Base-by-base conservation (phyloP, 805 yeast genomes). In the Jamesozyma hellenica region DNA sequence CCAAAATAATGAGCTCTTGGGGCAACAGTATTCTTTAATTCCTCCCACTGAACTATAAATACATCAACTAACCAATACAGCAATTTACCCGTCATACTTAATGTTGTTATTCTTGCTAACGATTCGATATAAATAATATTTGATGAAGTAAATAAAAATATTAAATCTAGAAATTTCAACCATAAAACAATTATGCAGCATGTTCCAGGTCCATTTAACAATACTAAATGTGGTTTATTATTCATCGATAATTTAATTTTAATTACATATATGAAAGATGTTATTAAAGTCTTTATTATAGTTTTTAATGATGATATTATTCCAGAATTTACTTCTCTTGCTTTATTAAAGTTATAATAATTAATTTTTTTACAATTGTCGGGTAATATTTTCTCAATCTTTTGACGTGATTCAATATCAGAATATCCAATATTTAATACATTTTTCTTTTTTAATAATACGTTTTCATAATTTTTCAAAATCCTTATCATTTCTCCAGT, bases 401-500 rank as follows among this genome's bases (percentile, higher is more conserved):
- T 57, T 43, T 42, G 56, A 48, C 31, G 69, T 58, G 58, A 69
- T 65, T 32, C 58, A 28, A 11, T 67, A 45, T 17, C 65, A 3
- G 61, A 55, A 28, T 55, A 57, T 6, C 63, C 59, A 6, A 60
- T 46, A 32, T 48, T 43, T 5, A 61, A 2, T 1, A 77, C 74
- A 3, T 74, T 64, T 1, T 60, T 47, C 6, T 73, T 76, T 3
- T 70, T 69, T 5, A 73, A 60, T 0, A 81, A 65, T 0, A 68
- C 54, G 9, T 59, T 47, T 37, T 60, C 50, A 29, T 72, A 63
- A 6, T 58, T 56, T 4, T 55, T 44, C 9, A 85, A 56, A 14
- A 90, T 65, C 19, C 88, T 65, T n/a, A 88, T 58, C 94, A 90
- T 85, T 58, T 90, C 96, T 1, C 96, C 96, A 0, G 96, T 87